phyloP scores from a whole-genome alignment of 176 grass and related monocot species.

The Lolium rigidum region DNA sequence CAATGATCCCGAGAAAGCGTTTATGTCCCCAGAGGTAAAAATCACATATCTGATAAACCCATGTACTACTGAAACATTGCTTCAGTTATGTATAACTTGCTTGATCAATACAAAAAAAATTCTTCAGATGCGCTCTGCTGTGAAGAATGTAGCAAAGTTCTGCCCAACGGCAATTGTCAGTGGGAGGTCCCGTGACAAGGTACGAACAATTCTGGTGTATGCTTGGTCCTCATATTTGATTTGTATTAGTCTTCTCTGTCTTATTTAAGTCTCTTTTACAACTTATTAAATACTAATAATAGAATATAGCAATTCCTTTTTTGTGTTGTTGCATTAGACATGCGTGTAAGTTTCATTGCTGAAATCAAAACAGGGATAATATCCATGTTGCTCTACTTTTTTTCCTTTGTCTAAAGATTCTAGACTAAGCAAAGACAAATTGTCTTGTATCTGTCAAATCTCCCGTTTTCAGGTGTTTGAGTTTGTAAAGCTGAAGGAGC shows the following conservation, averaged over 20 bases:
- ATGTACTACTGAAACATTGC: not conserved
- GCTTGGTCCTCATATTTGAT: not conserved
- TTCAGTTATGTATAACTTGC: not conserved
- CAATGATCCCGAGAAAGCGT: constrained; percentile 56
- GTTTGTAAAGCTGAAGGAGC: constrained; percentile 67
- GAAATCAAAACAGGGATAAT: too few relatives aligned
- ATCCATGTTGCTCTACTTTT: too few relatives aligned
- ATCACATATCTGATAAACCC: not conserved
- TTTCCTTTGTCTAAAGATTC: not conserved
- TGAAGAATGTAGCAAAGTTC: constrained; percentile 63
- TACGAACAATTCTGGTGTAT: not conserved
- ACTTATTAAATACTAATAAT: not conserved
- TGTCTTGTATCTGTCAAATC: not conserved
- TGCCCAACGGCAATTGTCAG: constrained; percentile 72
- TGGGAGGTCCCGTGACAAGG: constrained; percentile 75
- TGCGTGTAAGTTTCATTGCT: too few relatives aligned
- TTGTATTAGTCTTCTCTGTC: not conserved
- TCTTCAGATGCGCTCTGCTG: constrained; percentile 60
- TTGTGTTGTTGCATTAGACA: too few relatives aligned
- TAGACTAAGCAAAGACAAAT: not conserved
- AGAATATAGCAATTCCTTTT: not conserved
- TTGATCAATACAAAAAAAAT: constrained; percentile 7
- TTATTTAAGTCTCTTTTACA: not conserved
- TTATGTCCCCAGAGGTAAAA: constrained; percentile 60
- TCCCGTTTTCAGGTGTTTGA: constrained; percentile 55